phyloP scores from a whole-genome alignment of 495 filamentous ascomycete genomes.

The Xylaria cubensis region DNA sequence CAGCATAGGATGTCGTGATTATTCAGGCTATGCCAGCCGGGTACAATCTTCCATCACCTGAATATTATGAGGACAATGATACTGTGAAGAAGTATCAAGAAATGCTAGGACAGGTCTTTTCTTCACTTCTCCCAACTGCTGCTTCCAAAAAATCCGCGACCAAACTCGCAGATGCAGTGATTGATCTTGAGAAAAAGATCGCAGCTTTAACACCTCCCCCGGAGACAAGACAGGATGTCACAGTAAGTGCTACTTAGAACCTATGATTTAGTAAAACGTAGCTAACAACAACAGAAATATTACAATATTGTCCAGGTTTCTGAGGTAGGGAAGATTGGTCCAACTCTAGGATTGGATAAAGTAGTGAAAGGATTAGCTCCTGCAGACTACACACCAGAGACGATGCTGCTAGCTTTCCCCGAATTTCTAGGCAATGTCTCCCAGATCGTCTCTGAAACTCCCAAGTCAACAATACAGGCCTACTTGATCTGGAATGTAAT shows the following conservation, averaged over 20 bases:
- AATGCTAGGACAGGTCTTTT: conserved; percentile 50
- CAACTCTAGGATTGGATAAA: conserved; percentile 59
- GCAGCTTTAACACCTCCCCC: conserved; percentile 64
- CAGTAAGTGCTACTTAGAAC: conserved; percentile 32
- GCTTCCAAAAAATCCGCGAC: conserved; percentile 32
- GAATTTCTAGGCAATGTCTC: conserved; percentile 43
- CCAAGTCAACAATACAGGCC: conserved; percentile 43
- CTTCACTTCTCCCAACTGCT: conserved; percentile 36
- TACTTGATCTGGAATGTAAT: conserved; percentile 46
- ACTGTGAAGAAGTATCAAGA: conserved; percentile 59
- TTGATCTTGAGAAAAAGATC: conserved; percentile 67
- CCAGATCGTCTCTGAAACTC: conserved; percentile 41
- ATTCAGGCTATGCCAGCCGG: conserved; percentile 57
- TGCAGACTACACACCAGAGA: conserved; percentile 54
- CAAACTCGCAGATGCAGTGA: conserved; percentile 48
- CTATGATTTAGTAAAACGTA: background rate
- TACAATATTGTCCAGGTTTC: conserved; percentile 46
- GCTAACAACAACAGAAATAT: conserved; percentile 40
- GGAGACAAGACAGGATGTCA: conserved; percentile 51
- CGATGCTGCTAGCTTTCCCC: conserved; percentile 58
- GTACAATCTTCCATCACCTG: conserved; percentile 67
- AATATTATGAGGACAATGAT: conserved; percentile 67
- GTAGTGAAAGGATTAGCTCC: conserved; percentile 63
- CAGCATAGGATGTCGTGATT: conserved; percentile 66
- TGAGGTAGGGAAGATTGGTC: conserved; percentile 59